Evolutionary conservation across 164 flowering plant species (phyloP), one percentile per base, ranked within the genome.

Genomic region (Nymphaea colorata): DNA sequence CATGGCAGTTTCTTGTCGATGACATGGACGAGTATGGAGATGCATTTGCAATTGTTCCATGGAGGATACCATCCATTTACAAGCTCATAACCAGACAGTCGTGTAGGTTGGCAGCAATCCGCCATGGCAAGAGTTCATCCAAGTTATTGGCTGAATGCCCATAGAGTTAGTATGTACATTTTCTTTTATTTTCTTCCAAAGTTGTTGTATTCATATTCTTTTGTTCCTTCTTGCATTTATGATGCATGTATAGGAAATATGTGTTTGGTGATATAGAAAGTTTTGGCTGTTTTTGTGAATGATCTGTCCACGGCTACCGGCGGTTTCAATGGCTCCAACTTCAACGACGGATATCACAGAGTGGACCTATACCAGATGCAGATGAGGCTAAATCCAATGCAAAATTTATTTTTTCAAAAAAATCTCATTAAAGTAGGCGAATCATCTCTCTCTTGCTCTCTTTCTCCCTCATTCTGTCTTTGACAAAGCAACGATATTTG

Each of bases 1-100:
- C 82, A 62, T 93, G 98, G 98, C 98, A 93, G 78, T 78, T 88
- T 66, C 61, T 93, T 61, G 89, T 87, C 25, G 83, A 76, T 75
- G 96, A 92, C 73, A 89, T 90, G 96, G 91, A 93, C 61, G 87
- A 83, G 67, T 88, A 74, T 67, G 82, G 81, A 41, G 98, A 93
- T 67, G 96, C 86, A 44, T 89, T 84, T 71, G 92, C 91, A 44
- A 75, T 90, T 14, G 82, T 90, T n/a, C 97, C 98, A 3, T 83
- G 88, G 86, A 83, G 89, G 70, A 80, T 81, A 42, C 66, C 82
- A 51, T 64, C 87, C 16, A 81, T 74, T 0, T 80, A 84, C 66
- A 72, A 45, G 59, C 64, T 90, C 25, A 71, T 90, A 59, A 79
- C 80, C 1, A 76, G 72, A 59, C 96, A 89, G 41, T 87, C 98